Conservation (phyloP, 176 grass and related monocot genomes). For the Musa schizocarpa region DNA sequence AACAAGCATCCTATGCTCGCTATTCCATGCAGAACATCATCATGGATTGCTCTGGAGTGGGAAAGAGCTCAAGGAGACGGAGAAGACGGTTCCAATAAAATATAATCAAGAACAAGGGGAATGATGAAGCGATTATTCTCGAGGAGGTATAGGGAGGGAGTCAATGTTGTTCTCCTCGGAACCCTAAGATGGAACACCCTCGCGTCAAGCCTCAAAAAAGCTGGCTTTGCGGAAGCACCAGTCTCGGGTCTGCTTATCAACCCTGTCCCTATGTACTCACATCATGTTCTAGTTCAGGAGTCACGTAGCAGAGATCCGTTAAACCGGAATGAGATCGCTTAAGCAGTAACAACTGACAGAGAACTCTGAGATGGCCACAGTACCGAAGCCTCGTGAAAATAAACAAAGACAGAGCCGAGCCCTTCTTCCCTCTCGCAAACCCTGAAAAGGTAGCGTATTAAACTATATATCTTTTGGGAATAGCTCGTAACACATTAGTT, state of each 20-base stretch:
- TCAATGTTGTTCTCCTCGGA: constrained; percentile 31
- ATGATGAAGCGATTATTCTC: constrained; percentile 50
- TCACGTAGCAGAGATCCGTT: not conserved
- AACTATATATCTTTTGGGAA: not conserved
- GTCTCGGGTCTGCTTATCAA: not conserved
- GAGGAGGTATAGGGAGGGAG: constrained; percentile 37
- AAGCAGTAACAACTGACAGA: constrained; percentile 10
- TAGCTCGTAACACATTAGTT: not conserved
- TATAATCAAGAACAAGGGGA: constrained; percentile 13
- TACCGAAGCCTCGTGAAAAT: constrained; percentile 8
- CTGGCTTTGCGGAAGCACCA: not conserved
- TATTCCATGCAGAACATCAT: not conserved
- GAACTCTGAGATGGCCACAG: not conserved
- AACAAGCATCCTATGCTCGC: not conserved
- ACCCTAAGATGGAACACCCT: constrained; percentile 36
- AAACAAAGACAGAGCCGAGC: not conserved
- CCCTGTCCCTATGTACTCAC: not conserved
- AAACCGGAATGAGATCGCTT: not conserved
- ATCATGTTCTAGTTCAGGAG: not conserved
- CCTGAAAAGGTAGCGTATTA: not conserved
- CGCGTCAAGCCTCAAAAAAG: constrained; percentile 35
- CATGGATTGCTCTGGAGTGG: not conserved
- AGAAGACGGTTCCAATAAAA: not conserved
- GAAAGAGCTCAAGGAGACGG: not conserved
- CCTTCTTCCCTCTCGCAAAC: not conserved